These are phyloP conservation scores for Colletotrichum tofieldiae DNA, from an alignment of 2,329 filamentous ascomycete genomes.

Conservation along the genomic window DNA sequence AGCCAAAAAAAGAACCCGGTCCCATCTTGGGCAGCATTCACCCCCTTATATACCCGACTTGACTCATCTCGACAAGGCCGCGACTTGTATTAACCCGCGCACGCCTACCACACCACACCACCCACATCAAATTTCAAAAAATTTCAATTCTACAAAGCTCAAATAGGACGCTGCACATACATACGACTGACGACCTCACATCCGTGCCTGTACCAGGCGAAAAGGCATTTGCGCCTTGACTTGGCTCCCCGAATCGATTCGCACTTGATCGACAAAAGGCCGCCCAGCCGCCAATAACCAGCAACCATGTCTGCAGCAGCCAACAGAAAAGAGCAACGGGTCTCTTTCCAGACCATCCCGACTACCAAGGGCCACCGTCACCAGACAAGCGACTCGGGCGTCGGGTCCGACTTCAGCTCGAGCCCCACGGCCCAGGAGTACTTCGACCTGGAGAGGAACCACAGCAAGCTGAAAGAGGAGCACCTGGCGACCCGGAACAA, in stretches of 20 bases:
- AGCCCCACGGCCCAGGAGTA: conserved; percentile 45
- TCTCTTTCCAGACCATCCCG: conserved; percentile 39
- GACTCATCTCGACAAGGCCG: conserved; percentile 39
- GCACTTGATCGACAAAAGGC: conserved; percentile 28
- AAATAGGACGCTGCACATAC: conserved; percentile 19
- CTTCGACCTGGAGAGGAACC: conserved; percentile 30
- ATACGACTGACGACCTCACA: conserved; percentile 5
- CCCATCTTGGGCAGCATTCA: conserved; percentile 35
- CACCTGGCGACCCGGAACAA: conserved; percentile 45
- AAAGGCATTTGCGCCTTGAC: conserved; percentile 13
- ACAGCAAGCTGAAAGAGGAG: conserved; percentile 43
- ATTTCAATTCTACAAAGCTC: conserved; percentile 12
- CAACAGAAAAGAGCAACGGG: conserved; percentile 40
- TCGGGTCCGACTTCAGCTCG: conserved; percentile 44
- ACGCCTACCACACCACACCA: conserved; percentile 37
- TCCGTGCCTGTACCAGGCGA: conserved; percentile 12
- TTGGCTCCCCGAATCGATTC: conserved; percentile 14
- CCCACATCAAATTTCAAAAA: conserved; percentile 37
- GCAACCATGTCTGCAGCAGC: conserved; percentile 42
- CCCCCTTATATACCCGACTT: conserved; percentile 41
- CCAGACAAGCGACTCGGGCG: conserved; percentile 45
- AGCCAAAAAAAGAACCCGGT: conserved; percentile 36
- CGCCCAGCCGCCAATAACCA: conserved; percentile 9
- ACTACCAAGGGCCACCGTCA: conserved; percentile 42
- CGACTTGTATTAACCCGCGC: conserved; percentile 37